Conservation (phyloP, 2,329 filamentous ascomycete species). For the Cordyceps militaris region DNA sequence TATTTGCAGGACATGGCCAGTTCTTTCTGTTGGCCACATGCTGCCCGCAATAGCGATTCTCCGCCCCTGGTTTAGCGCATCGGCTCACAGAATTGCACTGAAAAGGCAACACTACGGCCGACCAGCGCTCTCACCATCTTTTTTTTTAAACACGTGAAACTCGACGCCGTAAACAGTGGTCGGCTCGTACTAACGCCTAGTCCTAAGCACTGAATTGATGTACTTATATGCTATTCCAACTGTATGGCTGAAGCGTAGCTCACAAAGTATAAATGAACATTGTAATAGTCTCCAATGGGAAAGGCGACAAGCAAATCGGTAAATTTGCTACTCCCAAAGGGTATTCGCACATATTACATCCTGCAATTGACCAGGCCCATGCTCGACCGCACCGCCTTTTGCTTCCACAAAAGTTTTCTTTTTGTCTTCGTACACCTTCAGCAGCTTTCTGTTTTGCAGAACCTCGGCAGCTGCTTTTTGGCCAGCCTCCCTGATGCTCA, state of each 20-base stretch:
- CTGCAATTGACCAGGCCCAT: background rate
- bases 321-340: background rate
- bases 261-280: too few relatives aligned
- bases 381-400: background rate
- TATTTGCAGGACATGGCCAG: too few relatives aligned
- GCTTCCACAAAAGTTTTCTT: conserved; percentile 38
- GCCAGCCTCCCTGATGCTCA: conserved; percentile 63
- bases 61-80: conserved; percentile 3
- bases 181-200: background rate
- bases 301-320: too few relatives aligned
- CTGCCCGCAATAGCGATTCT: background rate
- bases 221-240: too few relatives aligned
- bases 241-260: too few relatives aligned
- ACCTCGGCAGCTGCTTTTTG: conserved; percentile 58
- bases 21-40: too few relatives aligned
- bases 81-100: background rate
- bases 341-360: background rate
- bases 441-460: conserved; percentile 59
- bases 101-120: background rate
- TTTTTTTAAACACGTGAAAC: conserved; percentile 2
- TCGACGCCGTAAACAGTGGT: too few relatives aligned
- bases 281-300: too few relatives aligned
- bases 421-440: conserved; percentile 41
- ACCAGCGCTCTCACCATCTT: too few relatives aligned
- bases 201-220: too few relatives aligned